A percentile compares a stretch with the other conserved stretches of the same genome.
These are phyloP conservation scores for Boehmeria nivea DNA, from an alignment of 306 rosid species.

Conservation along the genomic window DNA sequence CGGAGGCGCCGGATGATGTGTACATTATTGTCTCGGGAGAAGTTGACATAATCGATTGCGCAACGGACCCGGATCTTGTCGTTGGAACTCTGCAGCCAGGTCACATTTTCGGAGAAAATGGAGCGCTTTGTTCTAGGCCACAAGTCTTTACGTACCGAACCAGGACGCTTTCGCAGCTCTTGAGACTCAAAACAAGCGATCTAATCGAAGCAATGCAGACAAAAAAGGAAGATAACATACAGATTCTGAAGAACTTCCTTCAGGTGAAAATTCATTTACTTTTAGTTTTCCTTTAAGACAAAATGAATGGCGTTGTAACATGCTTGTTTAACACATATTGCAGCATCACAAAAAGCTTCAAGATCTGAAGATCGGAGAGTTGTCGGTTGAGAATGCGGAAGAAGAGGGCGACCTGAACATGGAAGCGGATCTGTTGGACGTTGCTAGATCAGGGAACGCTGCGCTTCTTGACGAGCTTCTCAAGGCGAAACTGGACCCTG, in stretches of 20 bases:
- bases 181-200: constrained; percentile 60
- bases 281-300: background rate
- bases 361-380: constrained; percentile 39
- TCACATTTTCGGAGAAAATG: constrained; percentile 81
- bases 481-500: constrained; percentile 68
- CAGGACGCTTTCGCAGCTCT: constrained; percentile 75
- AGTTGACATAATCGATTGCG: constrained; percentile 59
- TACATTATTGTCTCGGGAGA: constrained; percentile 89
- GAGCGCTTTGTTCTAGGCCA: constrained; percentile 65
- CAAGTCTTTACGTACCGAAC: constrained; percentile 71
- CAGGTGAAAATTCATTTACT: constrained; percentile 34
- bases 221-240: constrained; percentile 43
- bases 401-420: constrained; percentile 47
- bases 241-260: constrained; percentile 60
- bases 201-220: constrained; percentile 57
- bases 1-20: constrained; percentile 70
- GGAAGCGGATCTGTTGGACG: constrained; percentile 46
- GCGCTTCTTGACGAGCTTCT: constrained; percentile 79
- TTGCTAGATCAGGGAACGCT: constrained; percentile 57
- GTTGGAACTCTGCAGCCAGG: constrained; percentile 54
- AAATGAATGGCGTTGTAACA: background rate
- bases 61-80: constrained; percentile 42
- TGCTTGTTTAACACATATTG: background rate
- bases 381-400: constrained; percentile 38
- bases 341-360: constrained; percentile 66